phyloP scores from a whole-genome alignment of 352 stramenopile genomes.

The Globisporangium middletonii region DNA sequence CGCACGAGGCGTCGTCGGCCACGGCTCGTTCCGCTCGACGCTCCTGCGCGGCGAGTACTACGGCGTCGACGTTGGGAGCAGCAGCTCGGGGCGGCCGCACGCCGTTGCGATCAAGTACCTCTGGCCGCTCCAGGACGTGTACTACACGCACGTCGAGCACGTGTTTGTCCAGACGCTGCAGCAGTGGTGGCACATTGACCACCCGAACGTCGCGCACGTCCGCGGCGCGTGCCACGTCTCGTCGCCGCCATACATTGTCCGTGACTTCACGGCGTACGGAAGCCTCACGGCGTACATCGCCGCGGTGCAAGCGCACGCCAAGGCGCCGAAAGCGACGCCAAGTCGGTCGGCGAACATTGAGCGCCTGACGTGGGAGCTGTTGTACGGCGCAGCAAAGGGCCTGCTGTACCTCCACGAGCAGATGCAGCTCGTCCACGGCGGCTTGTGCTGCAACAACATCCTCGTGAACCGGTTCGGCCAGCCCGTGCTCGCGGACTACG shows the following conservation, averaged over 20 bases:
- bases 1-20: slow-evolving; percentile 25
- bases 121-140: slow-evolving; percentile 31
- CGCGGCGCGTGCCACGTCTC: slow-evolving; percentile 50
- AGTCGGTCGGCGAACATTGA: slow-evolving; percentile 23
- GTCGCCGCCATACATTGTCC: slow-evolving; percentile 40
- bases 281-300: slow-evolving; percentile 44
- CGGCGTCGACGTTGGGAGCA: slow-evolving; percentile 33
- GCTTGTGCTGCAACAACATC: slow-evolving; percentile 60
- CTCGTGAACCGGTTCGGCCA: slow-evolving; percentile 65
- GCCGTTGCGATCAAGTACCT: slow-evolving; percentile 44
- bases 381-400: slow-evolving; percentile 52
- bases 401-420: slow-evolving; percentile 62
- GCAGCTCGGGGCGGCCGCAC: background rate
- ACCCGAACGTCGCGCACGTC: slow-evolving; percentile 57
- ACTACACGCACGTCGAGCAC: slow-evolving; percentile 48
- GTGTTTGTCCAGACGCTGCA: slow-evolving; percentile 40
- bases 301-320: slow-evolving; percentile 31
- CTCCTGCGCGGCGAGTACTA: slow-evolving; percentile 51
- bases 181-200: slow-evolving; percentile 40
- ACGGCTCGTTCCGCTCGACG: slow-evolving; percentile 39
- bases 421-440: slow-evolving; percentile 44
- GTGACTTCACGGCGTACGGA: slow-evolving; percentile 56
- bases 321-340: slow-evolving; percentile 20
- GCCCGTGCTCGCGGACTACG: slow-evolving; percentile 53
- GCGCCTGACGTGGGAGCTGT: slow-evolving; percentile 40